Evolutionary conservation across 306 rosid species (phyloP).

Genomic region (Chamaecrista fasciculata): DNA sequence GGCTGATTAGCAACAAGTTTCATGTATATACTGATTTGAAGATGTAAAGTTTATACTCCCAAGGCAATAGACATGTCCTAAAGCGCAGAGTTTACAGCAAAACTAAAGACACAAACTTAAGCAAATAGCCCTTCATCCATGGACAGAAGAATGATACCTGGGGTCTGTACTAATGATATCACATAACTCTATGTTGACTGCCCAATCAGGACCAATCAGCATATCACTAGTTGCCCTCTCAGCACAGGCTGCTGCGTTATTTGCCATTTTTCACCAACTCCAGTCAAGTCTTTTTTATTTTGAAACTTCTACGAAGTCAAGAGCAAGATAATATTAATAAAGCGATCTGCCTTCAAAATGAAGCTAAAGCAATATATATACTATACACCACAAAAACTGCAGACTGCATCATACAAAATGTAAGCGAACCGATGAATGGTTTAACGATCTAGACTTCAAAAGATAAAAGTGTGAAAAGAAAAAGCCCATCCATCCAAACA

Average conservation of each 20-base stretch:
- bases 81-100: not conserved
- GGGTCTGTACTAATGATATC: conserved; percentile 86
- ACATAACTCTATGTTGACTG: conserved; percentile 85
- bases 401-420: not conserved
- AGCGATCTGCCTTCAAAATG: conserved; percentile 23
- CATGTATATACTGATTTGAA: not conserved
- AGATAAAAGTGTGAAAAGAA: not conserved
- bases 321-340: conserved; percentile 9
- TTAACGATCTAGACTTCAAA: not conserved
- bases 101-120: not conserved
- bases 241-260: conserved; percentile 73
- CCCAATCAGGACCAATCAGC: conserved; percentile 98
- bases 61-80: not conserved
- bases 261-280: conserved; percentile 54
- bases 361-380: conserved; percentile 7
- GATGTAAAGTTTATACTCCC: not conserved
- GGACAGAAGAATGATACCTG: conserved; percentile 47
- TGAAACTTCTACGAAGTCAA: conserved; percentile 30
- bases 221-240: conserved; percentile 96
- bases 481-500: not conserved
- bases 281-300: conserved; percentile 22
- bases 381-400: not conserved
- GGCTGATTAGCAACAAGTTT: conserved; percentile 1
- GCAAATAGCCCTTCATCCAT: not conserved
- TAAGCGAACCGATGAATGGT: not conserved